Evolutionary conservation across 352 stramenopile species (phyloP), one percentile per base, ranked within the genome.

Genomic region (Aphanomyces cochlioides): DNA sequence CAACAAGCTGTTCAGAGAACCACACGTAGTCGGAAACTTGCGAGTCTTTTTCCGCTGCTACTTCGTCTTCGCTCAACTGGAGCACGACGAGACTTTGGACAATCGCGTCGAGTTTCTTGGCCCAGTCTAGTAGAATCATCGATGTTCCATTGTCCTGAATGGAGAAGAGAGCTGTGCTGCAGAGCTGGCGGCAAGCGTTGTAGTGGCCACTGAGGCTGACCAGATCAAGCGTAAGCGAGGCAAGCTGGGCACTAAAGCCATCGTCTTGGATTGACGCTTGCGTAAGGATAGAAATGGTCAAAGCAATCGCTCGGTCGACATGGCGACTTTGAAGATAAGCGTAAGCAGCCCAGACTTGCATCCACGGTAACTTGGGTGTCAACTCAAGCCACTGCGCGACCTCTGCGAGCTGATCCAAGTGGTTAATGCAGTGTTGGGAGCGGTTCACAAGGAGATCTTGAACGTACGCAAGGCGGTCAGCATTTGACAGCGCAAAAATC

Each of bases 281-380:
- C 10, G 12, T 5, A 3, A 70, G 48, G 17, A 70, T 5, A 7
- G 19, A 4, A 6, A 28, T 47, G 3, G 64, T 61, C 5, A 47
- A n/a, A n/a, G 38, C 13, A 19, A 70, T 60, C 1, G 64, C 64
- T 7, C 7, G 8, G 4, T n/a, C 7, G n/a, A 70, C 53, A 40
- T 70, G 17, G 19, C 54, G 43, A 5, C 38, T 54, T 41, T 63
- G 47, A 2, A 70, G 39, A 17, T 61, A 38, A 17, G 64, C 48
- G 7, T 70, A 70, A 8, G 54, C 47, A 8, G 64, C 64, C 64
- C 64, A 70, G 17, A 64, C 40, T 10, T 39, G 36, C 36, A 70
- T 37, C 6, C 61, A 47, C 13, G 7, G n/a, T 19, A 28, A 19
- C 34, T 60, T 13, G 17, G 39, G 34, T 4, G 7, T 7, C 7